Percentiles rank a stretch among this genome's conserved stretches.
Evolutionary conservation across 73 alveolate species (phyloP).

Genomic region (Paramecium sexaurelia): DNA sequence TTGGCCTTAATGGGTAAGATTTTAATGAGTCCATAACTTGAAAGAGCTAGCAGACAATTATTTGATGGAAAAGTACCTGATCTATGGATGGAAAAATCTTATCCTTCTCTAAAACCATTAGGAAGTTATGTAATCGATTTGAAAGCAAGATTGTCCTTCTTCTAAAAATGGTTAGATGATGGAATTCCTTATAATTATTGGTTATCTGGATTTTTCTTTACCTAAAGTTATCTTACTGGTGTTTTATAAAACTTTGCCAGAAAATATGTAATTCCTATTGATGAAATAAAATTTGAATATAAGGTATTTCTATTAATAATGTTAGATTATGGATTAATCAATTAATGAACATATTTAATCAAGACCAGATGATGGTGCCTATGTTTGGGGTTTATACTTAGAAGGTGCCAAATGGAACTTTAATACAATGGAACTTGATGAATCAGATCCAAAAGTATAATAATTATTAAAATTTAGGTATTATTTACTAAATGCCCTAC

Average conservation of each 20-base stretch:
- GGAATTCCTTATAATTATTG: constrained; percentile 98
- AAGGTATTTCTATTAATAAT: constrained; percentile 81
- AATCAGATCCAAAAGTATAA: constrained; percentile 93
- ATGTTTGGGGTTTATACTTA: constrained; percentile 92
- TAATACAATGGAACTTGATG: constrained; percentile 87
- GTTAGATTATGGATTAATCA: constrained; percentile 75
- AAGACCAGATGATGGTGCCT: constrained; percentile 98
- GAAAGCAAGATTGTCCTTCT: constrained; percentile 89
- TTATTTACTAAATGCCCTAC: constrained; percentile 97
- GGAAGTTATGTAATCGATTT: constrained; percentile 94
- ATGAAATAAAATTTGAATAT: constrained; percentile 95
- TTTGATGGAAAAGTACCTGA: constrained; percentile 98
- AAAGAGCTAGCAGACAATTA: constrained; percentile 92
- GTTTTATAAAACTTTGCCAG: constrained; percentile 99
- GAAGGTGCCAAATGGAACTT: constrained; percentile 99
- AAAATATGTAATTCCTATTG: constrained; percentile 97
- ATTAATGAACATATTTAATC: constrained; percentile 68
- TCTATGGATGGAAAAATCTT: constrained; percentile 95
- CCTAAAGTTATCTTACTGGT: constrained; percentile 99
- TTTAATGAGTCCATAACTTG: constrained; percentile 95
- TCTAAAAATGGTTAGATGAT: constrained; percentile 92
- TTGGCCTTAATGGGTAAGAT: constrained; percentile 96
- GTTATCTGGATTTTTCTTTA: constrained; percentile 98
- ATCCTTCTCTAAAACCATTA: constrained; percentile 98
- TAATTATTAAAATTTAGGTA: neutral